These are phyloP conservation scores for Vitis rupestris DNA, from an alignment of 164 flowering plant species.

Conservation along the genomic window DNA sequence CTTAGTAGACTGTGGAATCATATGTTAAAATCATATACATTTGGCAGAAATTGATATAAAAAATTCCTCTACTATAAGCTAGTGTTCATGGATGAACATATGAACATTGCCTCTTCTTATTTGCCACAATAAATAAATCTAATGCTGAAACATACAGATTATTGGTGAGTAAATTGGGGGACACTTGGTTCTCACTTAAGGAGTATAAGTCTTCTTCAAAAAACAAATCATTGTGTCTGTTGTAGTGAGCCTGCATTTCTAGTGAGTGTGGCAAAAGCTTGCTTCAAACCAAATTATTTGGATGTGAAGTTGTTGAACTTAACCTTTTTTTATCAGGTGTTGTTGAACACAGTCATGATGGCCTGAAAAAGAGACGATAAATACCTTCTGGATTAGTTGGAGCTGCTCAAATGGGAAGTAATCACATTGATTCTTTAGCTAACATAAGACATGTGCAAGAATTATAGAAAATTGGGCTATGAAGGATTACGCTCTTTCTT, in stretches of 20 bases:
- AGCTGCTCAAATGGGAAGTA: conserved; percentile 3
- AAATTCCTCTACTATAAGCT: conserved; percentile 5
- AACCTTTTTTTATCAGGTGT: conserved; percentile 13
- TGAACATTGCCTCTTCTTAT: conserved; percentile 63
- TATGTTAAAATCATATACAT: too few species aligned
- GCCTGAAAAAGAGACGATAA: neutral
- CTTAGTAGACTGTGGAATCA: too few species aligned
- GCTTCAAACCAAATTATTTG: conserved; percentile 9
- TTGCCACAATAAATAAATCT: conserved; percentile 56
- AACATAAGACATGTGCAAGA: conserved; percentile 22
- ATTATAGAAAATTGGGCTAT: too few species aligned
- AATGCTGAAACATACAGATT: conserved; percentile 59
- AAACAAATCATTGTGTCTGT: conserved; percentile 27
- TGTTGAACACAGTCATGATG: conserved; percentile 2
- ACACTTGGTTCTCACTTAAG: conserved; percentile 17
- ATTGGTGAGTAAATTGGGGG: conserved; percentile 52
- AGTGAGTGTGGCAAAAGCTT: conserved; percentile 11
- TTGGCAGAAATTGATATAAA: too few species aligned
- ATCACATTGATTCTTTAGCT: conserved; percentile 21
- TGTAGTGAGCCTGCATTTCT: conserved; percentile 27
- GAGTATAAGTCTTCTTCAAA: conserved; percentile 7
- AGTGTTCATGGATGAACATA: conserved; percentile 51
- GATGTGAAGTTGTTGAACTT: conserved; percentile 15
- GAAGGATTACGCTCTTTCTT: too few species aligned
- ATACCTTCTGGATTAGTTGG: conserved; percentile 2